Conservation (phyloP, 2,329 filamentous ascomycete species). For the Ramichloridium luteum region DNA sequence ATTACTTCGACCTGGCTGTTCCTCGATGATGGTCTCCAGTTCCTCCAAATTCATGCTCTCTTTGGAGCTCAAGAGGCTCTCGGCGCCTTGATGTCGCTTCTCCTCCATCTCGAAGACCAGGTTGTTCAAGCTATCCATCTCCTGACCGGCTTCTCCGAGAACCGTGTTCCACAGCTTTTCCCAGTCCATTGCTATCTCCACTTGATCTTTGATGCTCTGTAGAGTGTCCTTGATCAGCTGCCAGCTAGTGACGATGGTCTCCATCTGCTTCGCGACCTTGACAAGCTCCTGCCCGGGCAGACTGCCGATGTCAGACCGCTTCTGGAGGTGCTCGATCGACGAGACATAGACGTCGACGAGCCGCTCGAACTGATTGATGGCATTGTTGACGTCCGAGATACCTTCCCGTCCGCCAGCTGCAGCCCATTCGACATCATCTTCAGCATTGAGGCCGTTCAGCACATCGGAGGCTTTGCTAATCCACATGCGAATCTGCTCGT, state of each 20-base stretch:
- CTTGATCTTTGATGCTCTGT: constrained; percentile 71
- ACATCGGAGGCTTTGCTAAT: constrained; percentile 86
- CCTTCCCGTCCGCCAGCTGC: constrained; percentile 77
- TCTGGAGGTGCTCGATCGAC: constrained; percentile 85
- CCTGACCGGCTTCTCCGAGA: constrained; percentile 80
- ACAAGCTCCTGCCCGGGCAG: constrained; percentile 62
- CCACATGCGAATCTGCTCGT: constrained; percentile 88
- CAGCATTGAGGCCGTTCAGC: constrained; percentile 75
- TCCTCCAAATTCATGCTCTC: constrained; percentile 67
- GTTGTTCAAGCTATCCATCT: constrained; percentile 66
- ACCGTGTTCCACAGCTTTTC: constrained; percentile 93
- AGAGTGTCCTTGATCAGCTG: constrained; percentile 65
- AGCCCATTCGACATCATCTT: constrained; percentile 95
- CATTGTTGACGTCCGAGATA: constrained; percentile 52
- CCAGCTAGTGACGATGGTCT: constrained; percentile 75
- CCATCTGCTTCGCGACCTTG: constrained; percentile 75
- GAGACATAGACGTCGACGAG: constrained; percentile 85
- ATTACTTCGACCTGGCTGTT: constrained; percentile 48
- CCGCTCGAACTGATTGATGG: constrained; percentile 74
- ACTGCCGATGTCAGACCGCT: constrained; percentile 58
- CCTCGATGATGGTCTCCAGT: constrained; percentile 85
- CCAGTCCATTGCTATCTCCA: constrained; percentile 98
- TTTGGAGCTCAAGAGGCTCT: constrained; percentile 42
- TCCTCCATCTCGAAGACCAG: constrained; percentile 98
- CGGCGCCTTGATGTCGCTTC: constrained; percentile 70